Base-by-base conservation (phyloP, 1,139 yeast genomes). In the Lodderomyces metapsilosis region DNA sequence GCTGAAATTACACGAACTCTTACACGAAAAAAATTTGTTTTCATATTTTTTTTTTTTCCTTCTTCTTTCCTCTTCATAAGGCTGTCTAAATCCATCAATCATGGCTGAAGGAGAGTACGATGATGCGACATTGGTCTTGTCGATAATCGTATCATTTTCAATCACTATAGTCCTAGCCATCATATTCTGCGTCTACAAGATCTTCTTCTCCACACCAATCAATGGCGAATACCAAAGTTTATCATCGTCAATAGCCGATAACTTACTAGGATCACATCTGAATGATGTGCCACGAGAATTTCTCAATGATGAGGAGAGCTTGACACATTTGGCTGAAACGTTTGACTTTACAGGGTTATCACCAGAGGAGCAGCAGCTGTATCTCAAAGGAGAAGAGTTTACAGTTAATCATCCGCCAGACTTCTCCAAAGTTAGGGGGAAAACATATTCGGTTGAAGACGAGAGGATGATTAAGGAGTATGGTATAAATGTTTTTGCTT, bases 281-380 rank as follows among this genome's bases (percentile, higher is more conserved):
- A 44, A 44, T 36, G 59, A 62, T 34, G 57, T 68, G 4, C 74
- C 74, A 4, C 56, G 59, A 27, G 77, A 68, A 44, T 71, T 66
- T 45, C 52, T 71, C 18, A 69, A 71, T 48, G 76, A 71, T 48
- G 74, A 70, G 40, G 76, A 71, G 47, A 50, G 71, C 3, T 53
- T 71, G 32, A 45, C 44, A 9, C 62, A 61, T 15, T 56, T 72
- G 40, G 66, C 71, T 1, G 66, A 68, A 18, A 68, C 68, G 36
- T 70, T 53, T 47, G 73, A 69, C 43, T 71, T 62, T 48, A 57
- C 66, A 11, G 52, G 53, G 13, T 54, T 72, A 22, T 64, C 74
- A 1, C 76, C 76, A 2, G 76, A 71, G 47, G 78, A 72, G 44
- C 76, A 71, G 47, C 48, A 55, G 4, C 59, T 70, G 12, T 71